Evolutionary conservation across 2,329 filamentous ascomycete genomes (phyloP), one percentile per base, ranked within the genome.

Genomic region (Gnomoniopsis smithogilvyi): DNA sequence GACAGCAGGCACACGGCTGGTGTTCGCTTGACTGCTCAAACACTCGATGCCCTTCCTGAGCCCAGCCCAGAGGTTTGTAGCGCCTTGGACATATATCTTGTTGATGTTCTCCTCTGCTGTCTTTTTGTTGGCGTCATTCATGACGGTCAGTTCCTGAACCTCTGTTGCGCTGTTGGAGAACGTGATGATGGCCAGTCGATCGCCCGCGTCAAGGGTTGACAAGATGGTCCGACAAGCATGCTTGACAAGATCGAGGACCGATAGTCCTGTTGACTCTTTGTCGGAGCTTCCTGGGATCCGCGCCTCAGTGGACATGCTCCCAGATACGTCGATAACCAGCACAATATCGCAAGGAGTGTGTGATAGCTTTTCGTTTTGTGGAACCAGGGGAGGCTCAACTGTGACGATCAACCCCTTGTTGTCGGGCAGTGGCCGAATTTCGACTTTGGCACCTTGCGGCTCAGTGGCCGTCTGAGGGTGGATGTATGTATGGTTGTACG

Each of bases 321-420:
- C 76, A 0, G 84, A 87, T 15, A 86, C 75, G 65, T 87, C 84
- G 56, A 87, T 85, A 17, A 83, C 83, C 2, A 87, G 75, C 2
- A 86, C 83, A 34, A 87, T 80, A 61, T 87, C 84, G 66, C 81
- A 85, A 2, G 82, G 78, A 0, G 80, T 73, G 65, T 82, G 80
- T 7, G 65, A 57, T 0, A 72, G 61, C 0, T 63, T 45, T 1
- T 51, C 22, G 2, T 64, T 19, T 0, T 45, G 30, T 1, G 78
- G 78, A 7, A 67, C 56, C 3, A 46, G 67, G 0, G 80, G 81
- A 0, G 80, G 78, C 4, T 74, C 67, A 12, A 84, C 68, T 50
- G 75, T 78, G 63, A 82, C 67, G 3, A 84, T 54, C 1, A 83
- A 65, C 1, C 76, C 77, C 11, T 78, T 70, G 2, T 66, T 64